Conservation (phyloP, 2,329 filamentous ascomycete genomes). For the Ophiostoma sp. region DNA sequence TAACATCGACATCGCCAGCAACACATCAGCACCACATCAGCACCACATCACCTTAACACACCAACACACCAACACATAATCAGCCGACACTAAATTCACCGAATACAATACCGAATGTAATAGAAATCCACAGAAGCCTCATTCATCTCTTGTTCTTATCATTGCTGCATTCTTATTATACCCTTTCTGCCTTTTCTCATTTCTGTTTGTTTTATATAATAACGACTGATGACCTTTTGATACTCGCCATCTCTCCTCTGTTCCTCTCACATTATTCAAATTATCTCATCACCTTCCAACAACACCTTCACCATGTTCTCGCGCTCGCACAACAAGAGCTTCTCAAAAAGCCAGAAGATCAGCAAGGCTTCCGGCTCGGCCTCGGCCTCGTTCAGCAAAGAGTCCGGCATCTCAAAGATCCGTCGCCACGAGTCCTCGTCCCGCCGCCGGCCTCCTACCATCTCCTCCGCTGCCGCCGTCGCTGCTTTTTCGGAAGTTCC, state of each 20-base stretch:
- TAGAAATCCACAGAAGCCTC: too few species aligned
- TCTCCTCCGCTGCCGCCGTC: slow-evolving; percentile 39
- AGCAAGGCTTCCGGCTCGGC: slow-evolving; percentile 40
- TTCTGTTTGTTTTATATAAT: not conserved
- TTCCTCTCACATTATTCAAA: not conserved
- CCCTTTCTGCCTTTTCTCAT: not conserved
- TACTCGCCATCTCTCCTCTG: not conserved
- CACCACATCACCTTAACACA: not conserved
- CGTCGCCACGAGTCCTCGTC: slow-evolving; percentile 44
- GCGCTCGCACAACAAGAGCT: slow-evolving; percentile 46
- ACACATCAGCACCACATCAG: not conserved
- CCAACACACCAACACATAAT: not conserved
- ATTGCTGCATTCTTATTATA: too few species aligned
- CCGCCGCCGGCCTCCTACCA: slow-evolving; percentile 45
- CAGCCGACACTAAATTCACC: not conserved
- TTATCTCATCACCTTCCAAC: not conserved
- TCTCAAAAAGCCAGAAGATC: slow-evolving; percentile 47
- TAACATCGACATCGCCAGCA: not conserved
- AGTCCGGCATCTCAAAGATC: slow-evolving; percentile 47
- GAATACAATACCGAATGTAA: not conserved
- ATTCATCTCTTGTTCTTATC: too few species aligned
- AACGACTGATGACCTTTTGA: not conserved
- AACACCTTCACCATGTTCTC: slow-evolving; percentile 40
- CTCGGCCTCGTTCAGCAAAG: slow-evolving; percentile 49
- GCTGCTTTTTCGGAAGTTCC: slow-evolving; percentile 29